Base-by-base conservation (phyloP, 1,284 basidiomycete species). In the Tetrapyrgos nigripes region DNA sequence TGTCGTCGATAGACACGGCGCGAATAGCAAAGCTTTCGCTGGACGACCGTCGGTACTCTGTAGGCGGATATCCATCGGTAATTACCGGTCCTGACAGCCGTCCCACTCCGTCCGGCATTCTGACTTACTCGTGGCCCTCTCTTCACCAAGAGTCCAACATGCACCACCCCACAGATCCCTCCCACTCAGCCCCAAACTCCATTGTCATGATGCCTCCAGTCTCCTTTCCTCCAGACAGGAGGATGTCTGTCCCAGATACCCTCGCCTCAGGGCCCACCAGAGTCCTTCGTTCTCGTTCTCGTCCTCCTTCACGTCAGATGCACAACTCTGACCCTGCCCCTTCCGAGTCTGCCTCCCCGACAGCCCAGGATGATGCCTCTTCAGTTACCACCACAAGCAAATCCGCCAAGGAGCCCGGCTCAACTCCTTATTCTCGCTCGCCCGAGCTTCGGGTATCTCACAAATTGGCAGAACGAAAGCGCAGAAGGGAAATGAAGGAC, bases 401-500 rank as follows among this genome's bases (percentile, higher is more conserved):
- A 51, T 14, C 21, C 10, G 0, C 59, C 55, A 83, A 86, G 73
- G 83, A 88, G 35, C 58, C 78, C 13, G 81, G 85, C 52, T 66
- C 80, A 21, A 92, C 93, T 13, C 94, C 94, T 4, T 98, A 97
- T 75, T 96, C 95, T 55, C 90, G 96, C 60, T 95, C 93, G 0
- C 96, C 96, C 3, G 96, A 98, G 73, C 81, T 98, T 45, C 86
- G 95, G 54, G 87, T 97, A 45, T 95, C 92, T 13, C 96, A 98
- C 77, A 97, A 97, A 72, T 84, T 97, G 21, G 96, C 96, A 2
- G 96, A 98, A 76, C 81, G 96, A 61, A 97, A 98, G 75, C 81
- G 96, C 65, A 83, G 96, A 72, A 97, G 96, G 78, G 96, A 98
- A 76, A 98, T 98, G 96, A 96, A 96, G 71, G 95, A 97, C 61